phyloP scores from a whole-genome alignment of 164 flowering plant species.

The Hamamelis virginiana region DNA sequence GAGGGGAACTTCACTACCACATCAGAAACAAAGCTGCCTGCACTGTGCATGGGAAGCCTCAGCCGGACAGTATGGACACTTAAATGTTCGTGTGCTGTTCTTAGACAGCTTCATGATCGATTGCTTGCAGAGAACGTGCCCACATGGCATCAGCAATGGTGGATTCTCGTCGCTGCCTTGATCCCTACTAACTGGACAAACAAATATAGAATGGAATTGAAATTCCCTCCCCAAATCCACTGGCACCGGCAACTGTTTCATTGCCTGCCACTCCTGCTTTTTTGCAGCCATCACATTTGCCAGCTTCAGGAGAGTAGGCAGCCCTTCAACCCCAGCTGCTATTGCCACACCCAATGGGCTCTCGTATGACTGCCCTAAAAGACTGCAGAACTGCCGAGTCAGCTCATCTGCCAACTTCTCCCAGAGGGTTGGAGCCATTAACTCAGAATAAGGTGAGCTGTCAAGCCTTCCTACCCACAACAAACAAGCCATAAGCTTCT shows the following conservation, averaged over 20 bases:
- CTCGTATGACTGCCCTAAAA: slow-evolving; percentile 46
- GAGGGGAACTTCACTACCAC: background rate
- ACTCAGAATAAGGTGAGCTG: slow-evolving; percentile 51
- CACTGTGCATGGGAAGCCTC: slow-evolving; percentile 11
- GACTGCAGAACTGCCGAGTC: slow-evolving; percentile 38
- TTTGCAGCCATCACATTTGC: slow-evolving; percentile 55
- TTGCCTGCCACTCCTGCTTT: slow-evolving; percentile 49
- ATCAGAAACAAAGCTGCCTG: slow-evolving; percentile 24
- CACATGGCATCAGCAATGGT: slow-evolving; percentile 26
- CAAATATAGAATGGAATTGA: slow-evolving; percentile 23
- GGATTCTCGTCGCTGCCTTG: slow-evolving; percentile 25
- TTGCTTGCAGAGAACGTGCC: slow-evolving; percentile 23
- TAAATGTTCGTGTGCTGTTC: slow-evolving; percentile 12
- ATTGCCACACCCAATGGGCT: slow-evolving; percentile 48
- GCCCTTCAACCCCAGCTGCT: slow-evolving; percentile 52
- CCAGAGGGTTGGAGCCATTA: slow-evolving; percentile 42
- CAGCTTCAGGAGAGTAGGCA: slow-evolving; percentile 56
- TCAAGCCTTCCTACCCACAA: slow-evolving; percentile 56
- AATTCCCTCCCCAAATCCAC: slow-evolving; percentile 45
- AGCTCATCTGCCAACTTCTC: slow-evolving; percentile 46
- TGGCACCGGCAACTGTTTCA: slow-evolving; percentile 61
- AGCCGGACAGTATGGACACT: slow-evolving; percentile 23
- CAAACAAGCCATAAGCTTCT: slow-evolving; percentile 58
- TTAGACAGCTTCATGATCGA: slow-evolving; percentile 19
- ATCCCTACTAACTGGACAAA: slow-evolving; percentile 23